Percentiles rank a stretch among this genome's conserved stretches.
Evolutionary conservation across 2,329 filamentous ascomycete species (phyloP).

Genomic region (Venturia carpophila): DNA sequence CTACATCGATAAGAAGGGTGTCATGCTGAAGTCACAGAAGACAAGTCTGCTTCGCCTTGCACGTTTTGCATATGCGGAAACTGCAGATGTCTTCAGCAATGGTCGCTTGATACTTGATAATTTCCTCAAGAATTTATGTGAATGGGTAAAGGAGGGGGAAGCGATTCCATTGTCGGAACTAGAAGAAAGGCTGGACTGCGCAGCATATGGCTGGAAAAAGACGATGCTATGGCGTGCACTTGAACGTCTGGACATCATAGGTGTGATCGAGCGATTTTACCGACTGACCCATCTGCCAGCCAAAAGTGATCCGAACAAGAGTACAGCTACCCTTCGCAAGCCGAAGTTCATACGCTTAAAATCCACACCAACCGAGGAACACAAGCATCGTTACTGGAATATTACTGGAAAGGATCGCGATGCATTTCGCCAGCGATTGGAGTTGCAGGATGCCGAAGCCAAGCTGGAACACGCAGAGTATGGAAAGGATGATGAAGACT

Average conservation of each 20-base stretch:
- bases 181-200: conserved; percentile 40
- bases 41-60: conserved; percentile 32
- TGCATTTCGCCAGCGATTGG: conserved; percentile 12
- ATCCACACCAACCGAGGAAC: conserved; percentile 25
- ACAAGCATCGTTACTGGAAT: conserved; percentile 21
- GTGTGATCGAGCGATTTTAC: conserved; percentile 17
- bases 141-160: conserved; percentile 41
- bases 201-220: conserved; percentile 8
- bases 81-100: conserved; percentile 23
- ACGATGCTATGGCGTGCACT: conserved; percentile 18
- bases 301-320: background rate
- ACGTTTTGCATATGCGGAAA: conserved; percentile 16
- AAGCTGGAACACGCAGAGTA: conserved; percentile 15
- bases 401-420: conserved; percentile 16
- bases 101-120: conserved; percentile 41
- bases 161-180: conserved; percentile 47
- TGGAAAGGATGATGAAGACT: conserved; percentile 21
- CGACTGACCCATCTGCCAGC: background rate
- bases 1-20: conserved; percentile 51
- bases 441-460: conserved; percentile 14
- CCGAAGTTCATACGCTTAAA: conserved; percentile 12
- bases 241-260: conserved; percentile 20
- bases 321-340: background rate
- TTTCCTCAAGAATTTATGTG: conserved; percentile 43
- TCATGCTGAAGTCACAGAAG: conserved; percentile 30